Evolutionary conservation across 2,329 filamentous ascomycete genomes (phyloP).

Genomic region (Colletotrichum tamarilloi): DNA sequence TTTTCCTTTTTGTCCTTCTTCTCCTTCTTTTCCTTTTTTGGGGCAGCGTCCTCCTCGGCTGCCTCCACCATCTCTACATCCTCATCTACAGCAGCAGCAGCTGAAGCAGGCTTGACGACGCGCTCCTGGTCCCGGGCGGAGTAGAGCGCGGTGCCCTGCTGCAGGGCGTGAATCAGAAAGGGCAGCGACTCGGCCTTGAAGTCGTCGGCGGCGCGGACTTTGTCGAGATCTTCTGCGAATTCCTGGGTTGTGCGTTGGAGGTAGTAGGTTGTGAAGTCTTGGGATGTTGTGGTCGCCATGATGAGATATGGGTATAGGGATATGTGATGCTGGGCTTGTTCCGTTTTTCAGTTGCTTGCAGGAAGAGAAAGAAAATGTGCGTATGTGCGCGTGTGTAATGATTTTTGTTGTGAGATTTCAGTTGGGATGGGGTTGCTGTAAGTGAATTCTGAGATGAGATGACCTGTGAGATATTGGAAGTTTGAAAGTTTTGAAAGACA

Average conservation of each 20-base stretch:
- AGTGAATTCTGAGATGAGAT: background rate
- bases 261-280: conserved; percentile 73
- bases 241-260: conserved; percentile 76
- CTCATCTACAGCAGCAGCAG: background rate
- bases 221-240: conserved; percentile 79
- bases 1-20: conserved; percentile 23
- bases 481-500: conserved; percentile 25
- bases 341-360: too few relatives aligned
- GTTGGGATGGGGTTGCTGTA: background rate
- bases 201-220: conserved; percentile 75
- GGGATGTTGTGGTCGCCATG: conserved; percentile 4
- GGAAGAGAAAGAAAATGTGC: too few relatives aligned
- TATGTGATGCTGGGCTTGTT: background rate
- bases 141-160: conserved; percentile 75
- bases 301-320: too few relatives aligned
- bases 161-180: conserved; percentile 74
- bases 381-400: too few relatives aligned
- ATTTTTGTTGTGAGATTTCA: too few relatives aligned
- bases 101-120: conserved; percentile 25
- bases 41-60: background rate
- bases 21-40: conserved; percentile 12
- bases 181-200: conserved; percentile 74
- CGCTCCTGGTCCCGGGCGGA: conserved; percentile 54
- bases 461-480: background rate
- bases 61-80: conserved; percentile 16